These are phyloP conservation scores for Calonectria montana DNA, from an alignment of 2,329 filamentous ascomycete species.

Conservation along the genomic window DNA sequence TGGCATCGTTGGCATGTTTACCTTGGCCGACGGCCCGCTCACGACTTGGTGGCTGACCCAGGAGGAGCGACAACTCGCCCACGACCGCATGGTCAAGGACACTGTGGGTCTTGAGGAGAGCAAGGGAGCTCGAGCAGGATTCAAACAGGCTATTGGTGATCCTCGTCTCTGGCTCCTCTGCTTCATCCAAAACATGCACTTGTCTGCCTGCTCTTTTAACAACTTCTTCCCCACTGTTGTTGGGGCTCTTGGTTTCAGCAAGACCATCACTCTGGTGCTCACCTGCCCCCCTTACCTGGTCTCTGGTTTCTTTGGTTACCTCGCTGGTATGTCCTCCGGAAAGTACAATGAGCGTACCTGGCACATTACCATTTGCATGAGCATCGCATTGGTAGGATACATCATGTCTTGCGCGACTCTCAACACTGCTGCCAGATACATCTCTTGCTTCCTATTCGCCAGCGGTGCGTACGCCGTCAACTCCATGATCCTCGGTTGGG, in stretches of 20 bases:
- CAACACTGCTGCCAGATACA: conserved; percentile 46
- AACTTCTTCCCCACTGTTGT: conserved; percentile 53
- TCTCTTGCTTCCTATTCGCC: conserved; percentile 50
- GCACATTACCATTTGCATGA: conserved; percentile 48
- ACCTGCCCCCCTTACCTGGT: conserved; percentile 58
- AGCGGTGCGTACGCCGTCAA: conserved; percentile 53
- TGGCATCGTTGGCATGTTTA: conserved; percentile 47
- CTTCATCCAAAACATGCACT: conserved; percentile 45
- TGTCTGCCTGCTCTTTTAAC: conserved; percentile 41
- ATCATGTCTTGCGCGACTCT: conserved; percentile 46
- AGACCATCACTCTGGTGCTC: conserved; percentile 60
- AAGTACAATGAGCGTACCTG: conserved; percentile 54
- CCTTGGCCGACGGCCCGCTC: conserved; percentile 51
- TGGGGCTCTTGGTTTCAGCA: conserved; percentile 56
- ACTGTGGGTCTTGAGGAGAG: conserved; percentile 47
- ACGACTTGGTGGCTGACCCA: conserved; percentile 50
- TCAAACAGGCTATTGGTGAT: conserved; percentile 39
- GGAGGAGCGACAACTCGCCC: conserved; percentile 55
- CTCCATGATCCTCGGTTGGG: conserved; percentile 57
- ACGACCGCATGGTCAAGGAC: conserved; percentile 50
- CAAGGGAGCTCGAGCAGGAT: conserved; percentile 49
- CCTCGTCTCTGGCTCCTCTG: conserved; percentile 44
- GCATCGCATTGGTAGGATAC: conserved; percentile 53
- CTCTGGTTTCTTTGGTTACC: conserved; percentile 55
- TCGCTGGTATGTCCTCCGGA: conserved; percentile 56